Evolutionary conservation across 208 protist species (phyloP), one percentile per base, ranked within the genome.

Genomic region (Acanthamoeba divionensis): DNA sequence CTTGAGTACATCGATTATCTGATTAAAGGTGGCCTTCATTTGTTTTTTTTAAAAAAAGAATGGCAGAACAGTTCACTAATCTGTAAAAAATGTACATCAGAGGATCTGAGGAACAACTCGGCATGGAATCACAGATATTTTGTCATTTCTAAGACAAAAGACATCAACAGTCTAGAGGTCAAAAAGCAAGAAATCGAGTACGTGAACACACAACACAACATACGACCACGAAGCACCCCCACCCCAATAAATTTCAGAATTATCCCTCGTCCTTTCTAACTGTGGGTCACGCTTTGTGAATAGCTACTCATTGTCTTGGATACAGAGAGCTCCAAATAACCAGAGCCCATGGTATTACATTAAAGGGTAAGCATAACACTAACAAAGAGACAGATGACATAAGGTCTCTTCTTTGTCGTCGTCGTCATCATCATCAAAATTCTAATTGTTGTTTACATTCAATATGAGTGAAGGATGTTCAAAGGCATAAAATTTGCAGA

Each of bases 81-180:
- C n/a, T n/a, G n/a, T n/a, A n/a, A 26, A 7, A 12, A 21, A 12
- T 21, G 31, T 21, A n/a, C 65, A 8, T 36, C 67, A 79, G 67
- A 91, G 18, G 97, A 98, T 69, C 60, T 95, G 13, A 80, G 95
- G 52, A 98, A 98, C 83, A 98, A 98, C 89, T 96, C 94, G 52
- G 96, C 95, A 7, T 98, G 96, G 96, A 97, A 97, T 79, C 93
- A 98, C 52, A 50, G 95, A 29, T 96, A 93, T 82, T 97, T 94
- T 90, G 75, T 97, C 0, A 71, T 97, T n/a, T 85, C 65, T 38
- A 31, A 77, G 52, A 79, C 67, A 24, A 54, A 21, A 9, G 67
- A 47, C 33, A 57, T 79, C 24, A 47, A 9, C 38, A 57, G 45
- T n/a, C 67, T 47, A 12, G 67, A 79, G 12, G 67, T 79, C 67